These are phyloP conservation scores for Linderina pennispora DNA, from an alignment of 192 early-diverging fungal species.

Conservation along the genomic window DNA sequence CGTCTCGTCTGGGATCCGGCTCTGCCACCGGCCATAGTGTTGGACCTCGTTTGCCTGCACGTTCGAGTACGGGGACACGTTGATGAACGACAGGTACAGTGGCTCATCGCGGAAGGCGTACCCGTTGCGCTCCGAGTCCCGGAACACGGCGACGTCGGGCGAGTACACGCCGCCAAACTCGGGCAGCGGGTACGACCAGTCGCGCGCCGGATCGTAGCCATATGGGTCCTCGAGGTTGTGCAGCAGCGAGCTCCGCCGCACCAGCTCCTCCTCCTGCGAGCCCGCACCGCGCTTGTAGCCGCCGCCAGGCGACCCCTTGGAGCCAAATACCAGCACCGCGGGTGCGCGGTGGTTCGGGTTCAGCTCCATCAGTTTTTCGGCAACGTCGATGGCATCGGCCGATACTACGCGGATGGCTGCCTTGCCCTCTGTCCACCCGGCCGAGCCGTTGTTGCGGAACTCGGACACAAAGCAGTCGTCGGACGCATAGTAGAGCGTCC, in stretches of 20 bases:
- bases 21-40: constrained; percentile 40
- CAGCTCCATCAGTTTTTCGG: constrained; percentile 32
- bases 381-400: constrained; percentile 33
- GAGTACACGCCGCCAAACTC: constrained; percentile 49
- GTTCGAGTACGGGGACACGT: constrained; percentile 40
- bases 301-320: constrained; percentile 44
- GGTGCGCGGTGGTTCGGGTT: constrained; percentile 38
- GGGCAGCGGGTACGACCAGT: constrained; percentile 43
- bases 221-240: constrained; percentile 46
- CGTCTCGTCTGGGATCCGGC: constrained; percentile 37
- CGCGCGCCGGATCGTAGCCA: constrained; percentile 33
- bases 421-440: constrained; percentile 42
- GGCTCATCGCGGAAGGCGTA: constrained; percentile 45
- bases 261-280: constrained; percentile 43
- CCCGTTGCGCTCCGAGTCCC: constrained; percentile 41
- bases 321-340: constrained; percentile 37
- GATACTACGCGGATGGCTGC: constrained; percentile 37
- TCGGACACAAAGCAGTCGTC: constrained; percentile 41
- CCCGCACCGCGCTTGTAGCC: constrained; percentile 45
- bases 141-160: constrained; percentile 40
- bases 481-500: constrained; percentile 31
- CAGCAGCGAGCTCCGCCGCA: constrained; percentile 40
- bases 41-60: constrained; percentile 41
- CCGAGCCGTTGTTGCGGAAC: constrained; percentile 47
- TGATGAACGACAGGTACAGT: constrained; percentile 37